Evolutionary conservation across 305 asterid genomes (phyloP).

Genomic region (Fraxinus platypoda): DNA sequence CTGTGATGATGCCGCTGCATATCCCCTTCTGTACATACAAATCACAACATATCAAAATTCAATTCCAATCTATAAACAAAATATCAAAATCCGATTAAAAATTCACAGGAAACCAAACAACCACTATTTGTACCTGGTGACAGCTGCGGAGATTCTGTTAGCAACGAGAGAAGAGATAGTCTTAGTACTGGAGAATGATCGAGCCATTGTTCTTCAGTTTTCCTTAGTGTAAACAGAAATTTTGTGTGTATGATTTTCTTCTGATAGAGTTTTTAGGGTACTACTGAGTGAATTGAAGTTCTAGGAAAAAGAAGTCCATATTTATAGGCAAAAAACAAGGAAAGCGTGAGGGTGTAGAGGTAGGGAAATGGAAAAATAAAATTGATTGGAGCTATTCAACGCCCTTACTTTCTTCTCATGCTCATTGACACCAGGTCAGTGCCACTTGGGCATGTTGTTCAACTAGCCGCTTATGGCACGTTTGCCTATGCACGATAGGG

Average conservation of each 20-base stretch:
- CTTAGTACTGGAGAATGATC: conserved; percentile 21
- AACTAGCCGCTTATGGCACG: not conserved
- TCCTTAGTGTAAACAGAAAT: not conserved
- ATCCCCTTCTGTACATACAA: conserved; percentile 19
- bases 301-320: not conserved
- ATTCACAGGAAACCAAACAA: not conserved
- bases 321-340: not conserved
- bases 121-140: conserved; percentile 12
- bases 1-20: conserved; percentile 24
- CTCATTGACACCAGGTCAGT: conserved; percentile 16
- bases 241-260: not conserved
- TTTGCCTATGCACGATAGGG: not conserved
- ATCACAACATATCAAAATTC: not conserved
- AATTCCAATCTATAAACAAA: not conserved
- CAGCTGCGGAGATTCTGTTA: conserved; percentile 10
- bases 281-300: not conserved
- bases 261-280: not conserved
- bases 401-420: conserved; percentile 15
- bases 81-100: not conserved
- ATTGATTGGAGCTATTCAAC: conserved; percentile 20
- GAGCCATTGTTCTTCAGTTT: conserved; percentile 15
- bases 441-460: not conserved
- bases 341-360: not conserved
- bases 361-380: not conserved
- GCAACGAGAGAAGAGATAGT: conserved; percentile 12